Percentiles rank a stretch among this genome's conserved stretches.
These are phyloP conservation scores for Globisporangium takayamanum DNA, from an alignment of 352 stramenopile species.

Conservation along the genomic window DNA sequence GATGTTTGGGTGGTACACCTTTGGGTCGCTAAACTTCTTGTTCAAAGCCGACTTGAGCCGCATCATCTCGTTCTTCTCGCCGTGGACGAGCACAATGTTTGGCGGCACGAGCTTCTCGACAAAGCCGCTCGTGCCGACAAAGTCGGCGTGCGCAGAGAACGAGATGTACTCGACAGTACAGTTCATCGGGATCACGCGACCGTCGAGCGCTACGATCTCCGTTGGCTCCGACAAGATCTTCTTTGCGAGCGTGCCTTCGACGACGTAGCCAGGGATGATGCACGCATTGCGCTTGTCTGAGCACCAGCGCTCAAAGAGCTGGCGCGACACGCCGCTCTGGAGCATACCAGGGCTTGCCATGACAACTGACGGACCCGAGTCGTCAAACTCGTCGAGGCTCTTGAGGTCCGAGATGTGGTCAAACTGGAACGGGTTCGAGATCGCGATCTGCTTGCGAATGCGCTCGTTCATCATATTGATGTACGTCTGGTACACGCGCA, in stretches of 20 bases:
- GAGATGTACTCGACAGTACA: constrained; percentile 96
- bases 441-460: constrained; percentile 95
- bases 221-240: constrained; percentile 95
- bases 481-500: constrained; percentile 99
- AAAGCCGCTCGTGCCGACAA: constrained; percentile 94
- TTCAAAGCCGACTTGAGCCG: constrained; percentile 90
- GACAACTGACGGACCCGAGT: constrained; percentile 97
- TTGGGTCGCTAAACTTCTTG: constrained; percentile 88
- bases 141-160: constrained; percentile 97
- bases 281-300: constrained; percentile 97
- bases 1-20: constrained; percentile 77
- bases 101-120: constrained; percentile 92
- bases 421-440: constrained; percentile 98
- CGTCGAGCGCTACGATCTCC: constrained; percentile 93
- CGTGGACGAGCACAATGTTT: constrained; percentile 94
- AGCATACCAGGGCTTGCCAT: constrained; percentile 99
- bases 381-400: constrained; percentile 95
- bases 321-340: constrained; percentile 95
- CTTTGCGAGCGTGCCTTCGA: constrained; percentile 97
- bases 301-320: constrained; percentile 98
- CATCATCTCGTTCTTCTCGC: constrained; percentile 98
- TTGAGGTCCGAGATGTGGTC: constrained; percentile 96
- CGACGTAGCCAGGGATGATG: constrained; percentile 98
- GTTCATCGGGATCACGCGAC: constrained; percentile 92
- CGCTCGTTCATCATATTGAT: constrained; percentile 99